These are phyloP conservation scores for Ormosia emarginata DNA, from an alignment of 306 rosid genomes.

Conservation along the genomic window DNA sequence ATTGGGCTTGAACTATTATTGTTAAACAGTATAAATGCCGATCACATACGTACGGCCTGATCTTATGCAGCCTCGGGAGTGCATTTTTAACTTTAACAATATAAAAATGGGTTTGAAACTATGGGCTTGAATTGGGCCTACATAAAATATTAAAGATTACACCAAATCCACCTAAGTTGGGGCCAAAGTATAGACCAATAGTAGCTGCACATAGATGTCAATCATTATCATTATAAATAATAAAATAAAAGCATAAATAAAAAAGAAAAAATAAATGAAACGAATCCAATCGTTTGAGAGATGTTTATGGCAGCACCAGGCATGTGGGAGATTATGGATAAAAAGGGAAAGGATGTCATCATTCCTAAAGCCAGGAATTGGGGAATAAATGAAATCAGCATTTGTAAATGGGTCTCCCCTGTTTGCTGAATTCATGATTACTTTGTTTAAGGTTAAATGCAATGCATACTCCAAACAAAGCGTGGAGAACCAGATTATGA, in stretches of 20 bases:
- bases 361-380: slow-evolving; percentile 39
- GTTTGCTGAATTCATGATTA: slow-evolving; percentile 39
- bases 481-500: slow-evolving; percentile 31
- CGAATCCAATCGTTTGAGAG: not conserved
- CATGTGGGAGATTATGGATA: slow-evolving; percentile 36
- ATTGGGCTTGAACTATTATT: too few species aligned
- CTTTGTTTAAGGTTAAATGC: not conserved
- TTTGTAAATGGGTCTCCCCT: slow-evolving; percentile 40
- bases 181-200: not conserved
- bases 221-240: not conserved
- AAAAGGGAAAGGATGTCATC: slow-evolving; percentile 33
- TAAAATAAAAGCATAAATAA: not conserved
- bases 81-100: too few species aligned
- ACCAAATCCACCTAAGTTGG: not conserved
- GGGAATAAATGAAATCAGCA: slow-evolving; percentile 33
- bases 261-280: not conserved
- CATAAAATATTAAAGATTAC: not conserved
- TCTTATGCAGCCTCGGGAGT: too few species aligned
- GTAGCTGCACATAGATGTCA: not conserved
- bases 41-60: too few species aligned
- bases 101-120: not conserved
- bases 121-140: not conserved
- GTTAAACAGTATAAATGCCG: too few species aligned
- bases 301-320: slow-evolving; percentile 20
- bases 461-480: slow-evolving; percentile 12